phyloP scores from a whole-genome alignment of 2,329 filamentous ascomycete species.

The Cladophialophora exuberans region DNA sequence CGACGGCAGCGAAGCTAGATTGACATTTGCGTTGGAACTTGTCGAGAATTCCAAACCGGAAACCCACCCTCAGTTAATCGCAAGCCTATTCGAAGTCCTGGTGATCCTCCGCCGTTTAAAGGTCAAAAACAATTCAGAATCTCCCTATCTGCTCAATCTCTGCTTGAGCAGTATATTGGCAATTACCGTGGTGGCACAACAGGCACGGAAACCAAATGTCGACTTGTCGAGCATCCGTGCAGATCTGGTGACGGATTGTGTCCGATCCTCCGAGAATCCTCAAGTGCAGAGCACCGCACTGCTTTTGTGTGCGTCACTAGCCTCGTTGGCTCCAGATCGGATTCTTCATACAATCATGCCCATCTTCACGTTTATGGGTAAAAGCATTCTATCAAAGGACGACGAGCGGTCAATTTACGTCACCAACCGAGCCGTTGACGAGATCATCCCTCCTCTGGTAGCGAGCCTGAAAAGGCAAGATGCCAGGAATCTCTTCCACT shows the following conservation, averaged over 20 bases:
- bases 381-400: slow-evolving; percentile 84
- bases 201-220: slow-evolving; percentile 58
- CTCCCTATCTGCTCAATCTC: slow-evolving; percentile 87
- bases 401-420: slow-evolving; percentile 98
- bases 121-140: slow-evolving; percentile 77
- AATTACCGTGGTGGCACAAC: slow-evolving; percentile 78
- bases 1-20: slow-evolving; percentile 19
- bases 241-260: slow-evolving; percentile 90
- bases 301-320: slow-evolving; percentile 82
- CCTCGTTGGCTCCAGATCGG: slow-evolving; percentile 83
- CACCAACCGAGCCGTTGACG: slow-evolving; percentile 89
- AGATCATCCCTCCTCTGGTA: slow-evolving; percentile 90
- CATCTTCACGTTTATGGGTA: slow-evolving; percentile 97
- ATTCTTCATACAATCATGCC: slow-evolving; percentile 98
- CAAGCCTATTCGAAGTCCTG: slow-evolving; percentile 80
- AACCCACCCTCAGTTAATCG: slow-evolving; percentile 73
- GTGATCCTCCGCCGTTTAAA: slow-evolving; percentile 85
- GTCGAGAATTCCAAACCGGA: slow-evolving; percentile 79
- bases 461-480: slow-evolving; percentile 79
- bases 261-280: slow-evolving; percentile 86
- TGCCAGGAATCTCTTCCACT: slow-evolving; percentile 67
- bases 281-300: slow-evolving; percentile 93
- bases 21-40: slow-evolving; percentile 82
- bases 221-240: slow-evolving; percentile 81
- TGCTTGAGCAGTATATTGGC: slow-evolving; percentile 79